Evolutionary conservation across 2,329 filamentous ascomycete species (phyloP), one percentile per base, ranked within the genome.

Genomic region (Sporothrix sp.): DNA sequence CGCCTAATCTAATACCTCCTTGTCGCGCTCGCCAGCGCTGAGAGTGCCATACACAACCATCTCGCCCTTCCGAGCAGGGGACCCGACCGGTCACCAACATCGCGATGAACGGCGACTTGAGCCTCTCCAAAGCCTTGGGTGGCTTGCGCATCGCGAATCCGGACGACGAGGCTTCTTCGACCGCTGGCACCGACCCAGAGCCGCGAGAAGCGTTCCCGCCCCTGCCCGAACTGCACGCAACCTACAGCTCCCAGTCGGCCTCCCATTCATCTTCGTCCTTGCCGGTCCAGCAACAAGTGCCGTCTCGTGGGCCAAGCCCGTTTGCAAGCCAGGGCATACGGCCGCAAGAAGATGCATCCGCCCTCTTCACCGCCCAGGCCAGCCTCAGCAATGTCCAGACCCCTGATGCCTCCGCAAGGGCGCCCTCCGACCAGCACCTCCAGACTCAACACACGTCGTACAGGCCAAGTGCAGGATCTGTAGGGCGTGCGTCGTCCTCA

Each of bases 91-190:
- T 33, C 36, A 44, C 36, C 49, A 35, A 44, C 46, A 50, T 44
- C 38, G 75, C 65, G 67, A 96, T 96, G 89, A 87, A 89, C 71
- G 87, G 87, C 68, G 89, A 95, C 73, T 72, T 95, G 66, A 95
- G 87, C 69, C 81, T 97, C 59, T 93, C 89, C 64, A 86, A 90
- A 71, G 87, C 88, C 63, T 78, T 97, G 63, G 93, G 93, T 63
- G 91, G 91, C 62, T 75, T 98, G 68, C 87, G 91, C 66, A 97
- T 98, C 67, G 91, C 93, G 61, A 98, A 97, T 68, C 91, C 91
- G 50, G 90, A 96, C 71, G 82, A 93, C 33, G 30, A 40, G 7
- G 51, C 45, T 2, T 55, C 54, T 6, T 39, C 56, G 5, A 48
- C 45, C 11, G 39, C 20, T 5, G 53, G 52, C 11, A 35, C 18